A percentile compares a stretch with the other conserved stretches of the same genome.
Conservation (phyloP, 768 basidiomycete genomes). For the Termitomyces sp. region DNA sequence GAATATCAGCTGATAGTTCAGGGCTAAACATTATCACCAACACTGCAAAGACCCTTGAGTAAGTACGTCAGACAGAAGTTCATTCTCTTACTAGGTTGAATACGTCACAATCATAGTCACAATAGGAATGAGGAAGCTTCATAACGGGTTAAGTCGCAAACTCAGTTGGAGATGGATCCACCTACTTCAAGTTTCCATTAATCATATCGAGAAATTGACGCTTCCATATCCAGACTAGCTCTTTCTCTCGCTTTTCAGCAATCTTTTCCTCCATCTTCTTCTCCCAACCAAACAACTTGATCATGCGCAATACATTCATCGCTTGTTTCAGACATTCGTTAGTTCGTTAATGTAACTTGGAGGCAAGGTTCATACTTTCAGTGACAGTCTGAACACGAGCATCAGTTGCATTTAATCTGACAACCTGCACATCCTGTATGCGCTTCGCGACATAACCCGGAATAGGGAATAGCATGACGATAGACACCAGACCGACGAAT, state of each 20-base stretch:
- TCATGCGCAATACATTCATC: slow-evolving; percentile 56
- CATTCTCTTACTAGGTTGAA: slow-evolving; percentile 44
- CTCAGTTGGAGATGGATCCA: background rate
- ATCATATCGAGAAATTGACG: slow-evolving; percentile 45
- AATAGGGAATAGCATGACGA: slow-evolving; percentile 49
- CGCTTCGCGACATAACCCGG: slow-evolving; percentile 51
- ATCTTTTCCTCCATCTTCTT: slow-evolving; percentile 49
- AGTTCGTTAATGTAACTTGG: background rate
- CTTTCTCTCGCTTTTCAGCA: slow-evolving; percentile 52
- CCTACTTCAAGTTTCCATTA: slow-evolving; percentile 39
- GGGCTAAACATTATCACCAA: slow-evolving; percentile 1
- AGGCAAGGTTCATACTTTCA: slow-evolving; percentile 40
- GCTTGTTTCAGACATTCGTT: slow-evolving; percentile 27
- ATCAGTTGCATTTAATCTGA: slow-evolving; percentile 50
- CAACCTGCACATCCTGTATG: slow-evolving; percentile 42
- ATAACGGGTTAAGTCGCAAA: background rate
- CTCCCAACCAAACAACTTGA: slow-evolving; percentile 71
- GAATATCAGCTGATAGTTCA: slow-evolving; percentile 1
- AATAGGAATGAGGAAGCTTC: slow-evolving; percentile 56
- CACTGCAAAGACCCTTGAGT: slow-evolving; percentile 2
- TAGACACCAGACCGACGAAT: slow-evolving; percentile 51
- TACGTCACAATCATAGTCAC: slow-evolving; percentile 64
- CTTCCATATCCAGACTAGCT: slow-evolving; percentile 51
- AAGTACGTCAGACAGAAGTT: background rate
- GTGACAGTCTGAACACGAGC: slow-evolving; percentile 56